Conservation (phyloP, 495 filamentous ascomycete genomes). For the Saxophila tyrrhenica region DNA sequence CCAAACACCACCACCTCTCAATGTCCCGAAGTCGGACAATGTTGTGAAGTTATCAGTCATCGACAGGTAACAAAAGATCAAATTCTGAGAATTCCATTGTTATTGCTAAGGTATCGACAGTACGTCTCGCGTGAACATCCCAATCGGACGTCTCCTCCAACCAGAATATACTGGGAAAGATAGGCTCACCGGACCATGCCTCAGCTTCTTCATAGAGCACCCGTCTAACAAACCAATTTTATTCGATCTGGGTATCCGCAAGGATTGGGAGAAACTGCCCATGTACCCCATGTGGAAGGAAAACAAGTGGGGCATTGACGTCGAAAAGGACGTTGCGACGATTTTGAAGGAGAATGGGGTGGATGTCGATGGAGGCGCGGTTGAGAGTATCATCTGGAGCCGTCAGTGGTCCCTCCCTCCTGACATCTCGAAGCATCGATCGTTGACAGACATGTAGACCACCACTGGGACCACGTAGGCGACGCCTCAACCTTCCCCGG, state of each 20-base stretch:
- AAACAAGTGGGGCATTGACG: conserved; percentile 25
- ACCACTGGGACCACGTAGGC: conserved; percentile 42
- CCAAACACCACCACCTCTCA: conserved; percentile 28
- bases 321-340: conserved; percentile 40
- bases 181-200: conserved; percentile 34
- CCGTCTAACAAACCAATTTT: conserved; percentile 37
- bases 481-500: conserved; percentile 41
- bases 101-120: conserved; percentile 4
- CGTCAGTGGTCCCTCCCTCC: conserved; percentile 1
- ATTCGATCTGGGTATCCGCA: conserved; percentile 50
- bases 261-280: conserved; percentile 40
- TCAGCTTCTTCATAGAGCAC: conserved; percentile 47
- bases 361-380: conserved; percentile 29
- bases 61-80: conserved; percentile 24
- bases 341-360: conserved; percentile 40
- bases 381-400: conserved; percentile 47
- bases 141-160: conserved; percentile 13
- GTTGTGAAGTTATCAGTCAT: conserved; percentile 48
- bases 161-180: conserved; percentile 20
- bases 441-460: neutral
- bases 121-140: conserved; percentile 23
- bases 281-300: conserved; percentile 33
- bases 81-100: neutral
- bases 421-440: conserved; percentile 15
- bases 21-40: conserved; percentile 36